phyloP scores from a whole-genome alignment of 768 basidiomycete genomes.

The Tulasnella sp. region DNA sequence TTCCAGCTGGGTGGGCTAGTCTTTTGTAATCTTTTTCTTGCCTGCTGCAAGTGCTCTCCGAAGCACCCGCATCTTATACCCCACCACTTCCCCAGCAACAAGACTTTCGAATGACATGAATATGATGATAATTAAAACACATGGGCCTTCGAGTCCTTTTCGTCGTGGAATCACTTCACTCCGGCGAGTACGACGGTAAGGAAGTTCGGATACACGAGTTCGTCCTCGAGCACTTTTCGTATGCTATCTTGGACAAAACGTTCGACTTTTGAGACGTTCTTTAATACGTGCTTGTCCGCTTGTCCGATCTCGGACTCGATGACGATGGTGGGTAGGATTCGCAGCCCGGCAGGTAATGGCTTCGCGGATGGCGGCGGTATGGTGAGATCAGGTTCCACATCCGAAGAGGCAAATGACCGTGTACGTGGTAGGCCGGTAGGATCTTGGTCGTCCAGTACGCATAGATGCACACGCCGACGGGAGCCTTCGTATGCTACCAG shows the following conservation, averaged over 20 bases:
- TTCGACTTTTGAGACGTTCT: constrained; percentile 93
- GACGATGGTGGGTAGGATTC: constrained; percentile 73
- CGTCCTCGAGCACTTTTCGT: constrained; percentile 89
- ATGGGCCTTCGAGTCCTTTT: no score
- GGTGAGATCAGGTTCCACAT: constrained; percentile 47
- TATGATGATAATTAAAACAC: no score
- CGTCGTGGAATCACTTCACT: no score
- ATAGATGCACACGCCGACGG: constrained; percentile 71
- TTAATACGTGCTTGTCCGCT: constrained; percentile 86
- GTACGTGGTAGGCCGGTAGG: constrained; percentile 31
- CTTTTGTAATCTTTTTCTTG: no score
- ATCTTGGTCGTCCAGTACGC: constrained; percentile 78
- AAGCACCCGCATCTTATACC: no score
- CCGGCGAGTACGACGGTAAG: constrained; percentile 44
- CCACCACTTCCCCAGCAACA: no score
- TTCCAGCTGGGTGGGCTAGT: no score
- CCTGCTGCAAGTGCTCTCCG: no score
- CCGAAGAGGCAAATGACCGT: constrained; percentile 39
- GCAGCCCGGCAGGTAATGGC: constrained; percentile 67
- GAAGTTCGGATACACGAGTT: constrained; percentile 93
- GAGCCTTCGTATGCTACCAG: constrained; percentile 87
- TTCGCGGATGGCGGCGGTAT: constrained; percentile 41
- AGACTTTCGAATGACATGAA: no score
- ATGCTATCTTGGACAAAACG: constrained; percentile 92
- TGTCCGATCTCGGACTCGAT: constrained; percentile 98